Base-by-base conservation (phyloP, 208 protist species). In the Leishmania lainsoni region DNA sequence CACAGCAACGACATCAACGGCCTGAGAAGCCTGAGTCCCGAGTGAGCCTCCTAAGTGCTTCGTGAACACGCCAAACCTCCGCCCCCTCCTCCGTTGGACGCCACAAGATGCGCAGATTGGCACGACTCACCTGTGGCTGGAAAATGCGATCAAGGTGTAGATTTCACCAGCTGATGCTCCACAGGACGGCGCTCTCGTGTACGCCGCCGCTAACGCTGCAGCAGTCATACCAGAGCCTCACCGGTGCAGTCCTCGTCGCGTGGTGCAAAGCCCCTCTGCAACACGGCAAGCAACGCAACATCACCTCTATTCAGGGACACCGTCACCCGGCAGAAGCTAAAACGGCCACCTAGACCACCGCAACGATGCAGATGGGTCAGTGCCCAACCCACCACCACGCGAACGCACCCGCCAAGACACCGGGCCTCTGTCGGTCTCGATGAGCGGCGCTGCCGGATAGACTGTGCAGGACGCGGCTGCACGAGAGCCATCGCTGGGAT, bases 111-210 rank as follows among this genome's bases (percentile, higher is more conserved):
- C 72, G 83, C 52, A 66, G 48, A 39, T 69, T 54, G 49, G 82
- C 81, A 6, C 78, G 76, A 1, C 32, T 49, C 22, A 89, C 82
- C 35, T 79, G 75, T 61, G 78, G 78, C 29, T 58, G 29, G 2
- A 86, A 16, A 6, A 79, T 71, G 8, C 66, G 68, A 14, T 82
- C 29, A 32, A 84, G 42, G 52, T 86, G 86, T 26, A 81, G 76
- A 45, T 63, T 61, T 3, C 79, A 49, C 86, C 86, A 89, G 75
- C 78, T 80, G 6, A 1, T 42, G 17, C 59, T 80, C 86, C 86
- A 86, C 17, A 79, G 68, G 75, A 80, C 73, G 12, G 77, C 75
- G 68, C 68, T 45, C 42, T 45, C 68, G 22, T 49, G 68, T 80
- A 75, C 17, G 77, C 68, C 65, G 59, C 68, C 48, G 76, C 76